Percentiles rank a stretch among this genome's conserved stretches.
phyloP scores from a whole-genome alignment of 805 yeast species.

The Pichia rugopelliculosa region DNA sequence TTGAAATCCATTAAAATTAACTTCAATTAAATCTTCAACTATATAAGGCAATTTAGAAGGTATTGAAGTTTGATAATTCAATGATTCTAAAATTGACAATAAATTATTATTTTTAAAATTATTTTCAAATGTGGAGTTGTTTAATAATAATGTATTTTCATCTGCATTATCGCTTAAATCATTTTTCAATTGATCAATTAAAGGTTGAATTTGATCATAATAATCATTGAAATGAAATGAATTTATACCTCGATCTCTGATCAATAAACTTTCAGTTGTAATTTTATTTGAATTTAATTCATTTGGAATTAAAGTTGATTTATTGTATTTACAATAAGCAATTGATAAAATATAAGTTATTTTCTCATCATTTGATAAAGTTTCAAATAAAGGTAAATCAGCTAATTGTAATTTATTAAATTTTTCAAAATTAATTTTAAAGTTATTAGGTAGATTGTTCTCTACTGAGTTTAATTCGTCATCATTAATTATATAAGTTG shows the following conservation, averaged over 20 bases:
- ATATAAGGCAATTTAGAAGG: constrained; percentile 18
- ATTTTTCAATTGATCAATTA: constrained; percentile 14
- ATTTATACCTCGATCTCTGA: constrained; percentile 30
- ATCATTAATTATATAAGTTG: not conserved
- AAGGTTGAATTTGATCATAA: constrained; percentile 24
- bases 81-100: not conserved
- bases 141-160: constrained; percentile 8
- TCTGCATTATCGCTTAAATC: not conserved
- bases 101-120: constrained; percentile 1
- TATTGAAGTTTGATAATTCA: not conserved
- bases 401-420: not conserved
- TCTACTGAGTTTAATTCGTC: not conserved
- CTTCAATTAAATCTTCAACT: constrained; percentile 29
- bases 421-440: constrained; percentile 16
- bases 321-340: constrained; percentile 18
- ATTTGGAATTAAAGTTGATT: constrained; percentile 22
- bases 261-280: constrained; percentile 24
- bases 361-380: constrained; percentile 15
- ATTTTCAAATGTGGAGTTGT: not conserved
- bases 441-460: not conserved
- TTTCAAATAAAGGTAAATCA: not conserved
- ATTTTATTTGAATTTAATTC: constrained; percentile 18
- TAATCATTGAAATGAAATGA: constrained; percentile 28
- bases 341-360: constrained; percentile 21
- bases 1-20: constrained; percentile 20